Evolutionary conservation across 768 basidiomycete genomes (phyloP), one percentile per base, ranked within the genome.

Genomic region (Suillus clintonianus): DNA sequence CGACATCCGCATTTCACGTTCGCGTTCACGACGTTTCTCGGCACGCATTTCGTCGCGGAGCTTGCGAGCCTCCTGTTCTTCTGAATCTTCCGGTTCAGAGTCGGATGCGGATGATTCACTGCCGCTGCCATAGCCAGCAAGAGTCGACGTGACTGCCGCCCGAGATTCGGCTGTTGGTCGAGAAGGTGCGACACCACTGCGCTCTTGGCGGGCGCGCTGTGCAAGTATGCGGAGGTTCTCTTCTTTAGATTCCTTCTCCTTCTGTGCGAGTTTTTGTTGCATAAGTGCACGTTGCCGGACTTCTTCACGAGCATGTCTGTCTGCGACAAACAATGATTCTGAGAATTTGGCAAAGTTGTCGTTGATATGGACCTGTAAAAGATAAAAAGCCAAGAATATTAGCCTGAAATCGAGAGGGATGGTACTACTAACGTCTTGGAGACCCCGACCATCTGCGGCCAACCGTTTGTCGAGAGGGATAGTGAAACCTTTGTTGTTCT

Each of bases 401-500:
- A 30, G 36, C 64, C 10, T 30, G 36, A 22, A 17, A 34, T 45
- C 7, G 60, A 45, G 41, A 10, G 15, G 5, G 67, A 17, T 19
- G 19, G 51, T 63, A 39, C 63, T 39, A 82, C 92, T 75, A 67
- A 97, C 97, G 75, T 99, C 97, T 77, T 99, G 97, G 39, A 99
- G 83, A 63, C 97, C 97, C 69, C 97, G 86, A n/a, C 97, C 97
- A 76, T 99, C 97, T 4, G 97, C 97, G 43, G 97, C 97, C 60
- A 99, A 81, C 67, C 97, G 92, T 80, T 99, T 99, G 74, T 99
- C 97, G 39, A 99, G 84, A 42, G 97, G 97, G 71, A 99, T 98
- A 2, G 97, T 99, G 76, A 96, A 99, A 85, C 97, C 97, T 79
- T 99, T 99, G 88, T 99, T 98, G 82, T 99, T 99, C 82, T 99